Evolutionary conservation across 2,329 filamentous ascomycete genomes (phyloP).

Genomic region (Zasmidium citrigriseum): DNA sequence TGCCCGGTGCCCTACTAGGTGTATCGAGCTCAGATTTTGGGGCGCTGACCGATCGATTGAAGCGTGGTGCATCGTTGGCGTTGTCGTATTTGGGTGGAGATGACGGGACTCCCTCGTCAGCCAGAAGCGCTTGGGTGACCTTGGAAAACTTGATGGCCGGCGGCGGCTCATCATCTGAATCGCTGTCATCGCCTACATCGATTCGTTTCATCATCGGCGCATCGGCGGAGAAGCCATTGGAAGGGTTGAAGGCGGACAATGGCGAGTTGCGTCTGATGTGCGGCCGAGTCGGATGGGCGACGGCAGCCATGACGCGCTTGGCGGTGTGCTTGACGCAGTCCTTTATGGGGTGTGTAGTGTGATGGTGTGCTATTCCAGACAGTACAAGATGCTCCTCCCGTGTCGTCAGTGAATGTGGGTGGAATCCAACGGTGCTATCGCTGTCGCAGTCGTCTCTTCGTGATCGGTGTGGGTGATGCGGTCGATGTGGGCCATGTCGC

Average conservation of each 20-base stretch:
- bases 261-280: slow-evolving; percentile 48
- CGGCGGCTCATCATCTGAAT: slow-evolving; percentile 87
- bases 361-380: slow-evolving; percentile 24
- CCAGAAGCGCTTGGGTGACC: slow-evolving; percentile 81
- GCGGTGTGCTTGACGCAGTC: slow-evolving; percentile 24
- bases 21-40: slow-evolving; percentile 34
- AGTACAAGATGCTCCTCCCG: slow-evolving; percentile 15
- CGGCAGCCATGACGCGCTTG: slow-evolving; percentile 36
- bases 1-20: slow-evolving; percentile 36
- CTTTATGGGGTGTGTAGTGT: slow-evolving; percentile 19
- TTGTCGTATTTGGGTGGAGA: slow-evolving; percentile 52
- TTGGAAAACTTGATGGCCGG: slow-evolving; percentile 90
- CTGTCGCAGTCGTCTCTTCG: slow-evolving; percentile 19
- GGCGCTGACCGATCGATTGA: slow-evolving; percentile 29
- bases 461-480: slow-evolving; percentile 18
- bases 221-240: slow-evolving; percentile 47
- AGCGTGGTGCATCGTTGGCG: slow-evolving; percentile 32
- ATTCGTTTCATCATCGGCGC: slow-evolving; percentile 51
- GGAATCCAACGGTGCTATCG: slow-evolving; percentile 15
- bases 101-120: slow-evolving; percentile 59
- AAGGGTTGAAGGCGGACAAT: slow-evolving; percentile 45
- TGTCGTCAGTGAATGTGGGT: slow-evolving; percentile 21
- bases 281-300: slow-evolving; percentile 34
- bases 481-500: slow-evolving; percentile 29
- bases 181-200: slow-evolving; percentile 75